Evolutionary conservation across 2,329 filamentous ascomycete genomes (phyloP).

Genomic region (Aspergillus sp.): DNA sequence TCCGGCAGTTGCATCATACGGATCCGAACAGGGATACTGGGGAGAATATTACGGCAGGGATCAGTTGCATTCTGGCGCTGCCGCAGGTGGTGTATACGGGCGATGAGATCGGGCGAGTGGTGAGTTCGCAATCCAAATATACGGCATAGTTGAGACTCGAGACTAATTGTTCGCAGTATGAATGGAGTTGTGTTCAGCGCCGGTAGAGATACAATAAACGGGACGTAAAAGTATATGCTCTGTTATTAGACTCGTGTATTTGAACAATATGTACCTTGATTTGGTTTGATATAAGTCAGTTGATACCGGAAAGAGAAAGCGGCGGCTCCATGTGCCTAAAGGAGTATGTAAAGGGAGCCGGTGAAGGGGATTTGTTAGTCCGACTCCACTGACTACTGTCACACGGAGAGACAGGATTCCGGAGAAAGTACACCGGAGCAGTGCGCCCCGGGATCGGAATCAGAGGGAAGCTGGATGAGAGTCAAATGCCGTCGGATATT

Average conservation of each 20-base stretch:
- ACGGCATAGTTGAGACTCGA: too few species aligned
- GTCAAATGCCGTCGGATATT: background rate
- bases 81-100: conserved; percentile 82
- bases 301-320: too few species aligned
- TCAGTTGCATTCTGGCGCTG: conserved; percentile 81
- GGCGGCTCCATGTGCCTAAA: too few species aligned
- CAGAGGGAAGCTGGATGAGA: background rate
- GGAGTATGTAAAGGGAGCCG: too few species aligned
- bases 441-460: background rate
- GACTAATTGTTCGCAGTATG: conserved; percentile 37
- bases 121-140: conserved; percentile 42
- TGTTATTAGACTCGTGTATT: too few species aligned
- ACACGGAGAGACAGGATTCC: background rate
- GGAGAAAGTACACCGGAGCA: background rate
- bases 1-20: conserved; percentile 74
- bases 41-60: conserved; percentile 53
- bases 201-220: conserved; percentile 22
- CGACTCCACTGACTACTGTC: too few species aligned
- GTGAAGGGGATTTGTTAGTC: too few species aligned
- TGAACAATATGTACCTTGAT: too few species aligned
- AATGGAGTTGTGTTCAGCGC: conserved; percentile 52
- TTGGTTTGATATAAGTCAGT: too few species aligned
- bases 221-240: background rate
- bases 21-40: conserved; percentile 60
- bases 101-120: conserved; percentile 86